phyloP scores from a whole-genome alignment of 208 protist genomes.

The Trypanosoma boissoni region DNA sequence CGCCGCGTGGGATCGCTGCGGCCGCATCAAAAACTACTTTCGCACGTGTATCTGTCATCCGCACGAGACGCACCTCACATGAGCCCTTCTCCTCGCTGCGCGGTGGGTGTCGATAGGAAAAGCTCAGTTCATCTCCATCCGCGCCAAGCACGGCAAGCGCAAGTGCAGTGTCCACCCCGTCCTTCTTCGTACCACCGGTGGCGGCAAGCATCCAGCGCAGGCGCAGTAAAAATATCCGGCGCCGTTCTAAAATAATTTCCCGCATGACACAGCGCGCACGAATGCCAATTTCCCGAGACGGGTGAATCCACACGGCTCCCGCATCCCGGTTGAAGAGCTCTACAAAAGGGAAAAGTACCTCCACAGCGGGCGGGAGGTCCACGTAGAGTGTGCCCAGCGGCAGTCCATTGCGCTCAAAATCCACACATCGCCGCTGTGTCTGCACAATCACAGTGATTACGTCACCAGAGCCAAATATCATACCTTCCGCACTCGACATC shows the following conservation, averaged over 20 bases:
- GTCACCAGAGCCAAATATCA: constrained; percentile 84
- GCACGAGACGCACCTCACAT: constrained; percentile 42
- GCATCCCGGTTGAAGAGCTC: constrained; percentile 78
- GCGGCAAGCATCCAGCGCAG: constrained; percentile 17
- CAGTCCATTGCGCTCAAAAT: constrained; percentile 76
- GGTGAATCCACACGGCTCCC: constrained; percentile 71
- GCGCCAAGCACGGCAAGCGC: constrained; percentile 66
- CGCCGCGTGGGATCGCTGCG: constrained; percentile 32
- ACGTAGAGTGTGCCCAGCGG: constrained; percentile 68
- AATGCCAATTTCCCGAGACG: constrained; percentile 49
- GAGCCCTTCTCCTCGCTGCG: constrained; percentile 26
- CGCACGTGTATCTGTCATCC: constrained; percentile 38
- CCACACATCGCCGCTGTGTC: constrained; percentile 48
- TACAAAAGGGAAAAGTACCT: constrained; percentile 76
- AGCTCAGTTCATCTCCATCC: constrained; percentile 69
- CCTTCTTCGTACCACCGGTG: too few relatives aligned
- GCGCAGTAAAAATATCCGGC: constrained; percentile 29
- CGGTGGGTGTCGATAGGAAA: constrained; percentile 53
- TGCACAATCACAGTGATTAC: constrained; percentile 79
- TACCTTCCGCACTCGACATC: constrained; percentile 52
- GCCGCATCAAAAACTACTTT: constrained; percentile 47
- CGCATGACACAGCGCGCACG: constrained; percentile 68
- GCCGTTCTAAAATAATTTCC: constrained; percentile 61
- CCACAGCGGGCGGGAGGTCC: constrained; percentile 44
- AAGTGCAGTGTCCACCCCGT: constrained; percentile 17